These are phyloP conservation scores for Fusarium nisikadoi DNA, from an alignment of 2,329 filamentous ascomycete species.

Conservation along the genomic window DNA sequence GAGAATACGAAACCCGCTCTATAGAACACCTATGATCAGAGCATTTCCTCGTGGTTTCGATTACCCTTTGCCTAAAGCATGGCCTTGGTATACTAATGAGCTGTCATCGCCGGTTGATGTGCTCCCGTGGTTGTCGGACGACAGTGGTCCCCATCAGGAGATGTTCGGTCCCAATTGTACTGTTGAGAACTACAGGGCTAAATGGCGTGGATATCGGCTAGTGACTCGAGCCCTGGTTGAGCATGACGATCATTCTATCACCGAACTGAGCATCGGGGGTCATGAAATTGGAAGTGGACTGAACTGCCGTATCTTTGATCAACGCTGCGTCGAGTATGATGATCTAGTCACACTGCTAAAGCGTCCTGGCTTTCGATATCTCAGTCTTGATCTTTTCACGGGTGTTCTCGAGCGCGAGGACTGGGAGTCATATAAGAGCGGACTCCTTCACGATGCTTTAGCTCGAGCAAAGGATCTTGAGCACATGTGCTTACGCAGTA, in stretches of 20 bases:
- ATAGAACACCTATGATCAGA: conserved; percentile 2
- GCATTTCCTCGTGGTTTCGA: background rate
- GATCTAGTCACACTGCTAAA: background rate
- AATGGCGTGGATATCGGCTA: background rate
- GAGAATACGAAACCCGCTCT: background rate
- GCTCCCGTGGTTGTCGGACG: background rate
- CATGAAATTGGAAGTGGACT: background rate
- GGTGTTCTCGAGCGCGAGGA: background rate
- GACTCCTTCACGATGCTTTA: background rate
- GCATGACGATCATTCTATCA: background rate
- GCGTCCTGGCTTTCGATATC: background rate
- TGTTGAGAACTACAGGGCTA: background rate
- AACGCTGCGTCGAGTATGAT: background rate
- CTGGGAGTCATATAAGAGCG: background rate
- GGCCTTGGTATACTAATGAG: background rate
- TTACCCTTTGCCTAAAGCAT: background rate
- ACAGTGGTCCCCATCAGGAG: background rate
- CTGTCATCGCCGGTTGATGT: background rate
- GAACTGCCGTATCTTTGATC: background rate
- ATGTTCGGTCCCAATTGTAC: background rate
- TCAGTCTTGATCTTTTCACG: background rate
- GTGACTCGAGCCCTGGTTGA: background rate
- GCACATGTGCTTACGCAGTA: background rate
- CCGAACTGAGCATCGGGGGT: background rate
- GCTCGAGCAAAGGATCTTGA: background rate